Evolutionary conservation across 2,329 filamentous ascomycete genomes (phyloP).

Genomic region (Fusarium concolor): DNA sequence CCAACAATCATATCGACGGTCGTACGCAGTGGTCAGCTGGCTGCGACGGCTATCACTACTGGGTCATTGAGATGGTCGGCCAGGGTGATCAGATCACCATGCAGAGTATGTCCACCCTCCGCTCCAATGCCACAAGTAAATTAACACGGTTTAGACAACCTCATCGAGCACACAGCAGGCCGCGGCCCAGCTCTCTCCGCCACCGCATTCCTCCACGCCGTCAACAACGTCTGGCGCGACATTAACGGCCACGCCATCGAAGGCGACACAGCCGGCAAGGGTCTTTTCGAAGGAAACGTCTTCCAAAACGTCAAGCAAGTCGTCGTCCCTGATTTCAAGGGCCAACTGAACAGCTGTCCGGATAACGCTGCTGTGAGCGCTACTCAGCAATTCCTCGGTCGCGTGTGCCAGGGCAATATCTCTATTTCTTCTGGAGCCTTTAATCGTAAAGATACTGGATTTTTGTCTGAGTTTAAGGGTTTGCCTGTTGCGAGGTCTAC

Average conservation of each 20-base stretch:
- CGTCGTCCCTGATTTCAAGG: constrained; percentile 37
- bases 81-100: neutral
- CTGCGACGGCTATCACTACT: constrained; percentile 61
- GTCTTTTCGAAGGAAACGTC: constrained; percentile 46
- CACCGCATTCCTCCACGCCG: constrained; percentile 42
- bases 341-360: constrained; percentile 43
- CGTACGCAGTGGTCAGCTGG: constrained; percentile 55
- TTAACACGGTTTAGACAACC: neutral
- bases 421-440: constrained; percentile 20
- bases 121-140: too few relatives aligned
- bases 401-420: constrained; percentile 28
- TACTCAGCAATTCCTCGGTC: constrained; percentile 21
- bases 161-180: too few relatives aligned
- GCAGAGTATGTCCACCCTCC: neutral
- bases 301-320: constrained; percentile 42
- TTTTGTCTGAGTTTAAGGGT: constrained; percentile 31
- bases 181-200: too few relatives aligned
- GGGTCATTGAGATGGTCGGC: constrained; percentile 40
- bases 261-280: constrained; percentile 40
- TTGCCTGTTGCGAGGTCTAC: constrained; percentile 17
- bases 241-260: constrained; percentile 47
- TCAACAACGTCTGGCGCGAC: constrained; percentile 48
- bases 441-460: constrained; percentile 16
- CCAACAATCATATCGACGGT: constrained; percentile 61
- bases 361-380: constrained; percentile 28